A percentile compares a stretch with the other conserved stretches of the same genome.
Conservation (phyloP, 1,284 basidiomycete species). For the Sphaerobolus stellatus region DNA sequence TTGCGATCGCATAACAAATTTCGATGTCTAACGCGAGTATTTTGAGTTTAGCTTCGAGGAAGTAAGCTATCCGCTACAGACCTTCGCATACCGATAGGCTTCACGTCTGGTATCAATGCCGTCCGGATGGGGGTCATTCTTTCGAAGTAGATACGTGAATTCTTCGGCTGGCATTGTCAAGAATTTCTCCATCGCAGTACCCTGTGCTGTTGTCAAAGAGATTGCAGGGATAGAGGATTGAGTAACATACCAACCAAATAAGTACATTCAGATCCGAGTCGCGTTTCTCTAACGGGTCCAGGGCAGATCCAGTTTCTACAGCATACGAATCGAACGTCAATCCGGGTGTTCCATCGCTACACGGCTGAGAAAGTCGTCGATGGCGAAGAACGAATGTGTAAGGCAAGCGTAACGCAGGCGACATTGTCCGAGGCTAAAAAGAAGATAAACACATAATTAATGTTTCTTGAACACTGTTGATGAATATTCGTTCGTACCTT, state of each 20-base stretch:
- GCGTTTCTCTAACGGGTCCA: constrained; percentile 22
- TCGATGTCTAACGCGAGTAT: constrained; percentile 50
- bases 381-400: constrained; percentile 68
- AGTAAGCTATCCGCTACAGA: constrained; percentile 29
- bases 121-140: constrained; percentile 32
- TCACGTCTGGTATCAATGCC: constrained; percentile 48
- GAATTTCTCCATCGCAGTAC: constrained; percentile 87
- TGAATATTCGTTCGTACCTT: constrained; percentile 52
- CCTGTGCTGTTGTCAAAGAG: constrained; percentile 46
- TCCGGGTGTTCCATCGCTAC: too few relatives aligned
- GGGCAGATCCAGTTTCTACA: constrained; percentile 65
- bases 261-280: constrained; percentile 69
- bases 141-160: constrained; percentile 65
- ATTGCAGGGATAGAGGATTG: not conserved
- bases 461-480: too few relatives aligned
- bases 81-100: constrained; percentile 83
- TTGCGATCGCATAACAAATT: constrained; percentile 92
- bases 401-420: constrained; percentile 80
- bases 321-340: too few relatives aligned
- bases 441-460: too few relatives aligned
- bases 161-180: constrained; percentile 68
- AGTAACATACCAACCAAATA: constrained; percentile 66
- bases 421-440: constrained; percentile 62
- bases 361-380: constrained; percentile 44
- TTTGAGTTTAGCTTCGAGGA: not conserved